Base-by-base conservation (phyloP, 257 asterid species). In the Nicotiana tabacum region DNA sequence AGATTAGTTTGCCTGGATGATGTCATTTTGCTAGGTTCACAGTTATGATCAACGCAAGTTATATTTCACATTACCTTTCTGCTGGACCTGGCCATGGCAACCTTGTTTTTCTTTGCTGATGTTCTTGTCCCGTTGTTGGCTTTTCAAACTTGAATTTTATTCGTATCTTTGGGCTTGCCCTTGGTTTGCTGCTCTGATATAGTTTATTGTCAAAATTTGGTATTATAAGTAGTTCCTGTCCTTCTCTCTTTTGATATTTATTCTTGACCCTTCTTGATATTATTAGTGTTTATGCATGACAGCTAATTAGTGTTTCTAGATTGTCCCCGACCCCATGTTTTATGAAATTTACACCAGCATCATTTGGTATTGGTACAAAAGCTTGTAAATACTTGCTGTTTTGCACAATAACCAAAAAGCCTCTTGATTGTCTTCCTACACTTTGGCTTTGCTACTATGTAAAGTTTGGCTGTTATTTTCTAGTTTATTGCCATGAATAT, bases 1-100 rank as follows among this genome's bases (percentile, higher is more conserved):
- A 77, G 79, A 72, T 72, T 24, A 24, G 61, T 72, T 72, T 72
- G 37, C 79, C 79, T 46, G 51, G 79, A 46, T 72, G 81, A 9
- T 67, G 53, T 9, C 61, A 30, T 27, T 43, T 43, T 43, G 12
- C 51, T 72, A 58, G 9, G 2, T 56, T 56, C 11, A 17, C n/a
- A 15, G 58, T 53, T 43, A 55, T 58, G 29, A 66, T 66, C 83
- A 18, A 39, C 35, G 37, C 48, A 37, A 29, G 16, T 80, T 70
- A 60, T 11, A 64, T 48, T 72, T 72, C 60, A 68, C 67, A 27
- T 48, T 66, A 66, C 74, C 66, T 48, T 51, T 81, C 67, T 80
- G 77, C 18, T 24, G 83, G 62, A 48, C 43, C 62, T 64, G 17
- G 46, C 66, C 29, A 5, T 64, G 60, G 21, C 48, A 35, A 16